Base-by-base conservation (phyloP, 148 eudicot genomes). In the Camellia japonica region DNA sequence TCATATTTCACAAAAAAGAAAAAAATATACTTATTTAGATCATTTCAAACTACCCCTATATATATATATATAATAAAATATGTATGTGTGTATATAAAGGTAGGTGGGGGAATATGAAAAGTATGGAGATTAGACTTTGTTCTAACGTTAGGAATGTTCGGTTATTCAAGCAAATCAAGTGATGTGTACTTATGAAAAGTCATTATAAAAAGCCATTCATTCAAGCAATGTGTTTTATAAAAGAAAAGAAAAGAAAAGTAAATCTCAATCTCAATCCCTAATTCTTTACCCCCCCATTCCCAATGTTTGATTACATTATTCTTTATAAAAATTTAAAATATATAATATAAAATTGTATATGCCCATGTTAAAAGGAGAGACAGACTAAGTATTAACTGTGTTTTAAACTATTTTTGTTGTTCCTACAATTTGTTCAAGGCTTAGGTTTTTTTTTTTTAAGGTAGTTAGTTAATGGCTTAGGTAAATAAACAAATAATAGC, bases 101-200 rank as follows among this genome's bases (percentile, higher is more conserved):
- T 15, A 41, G 16, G 38, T 30, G 20, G 18, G 13, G 60, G 6
- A 59, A 16, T 1, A 74, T 63, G 74, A 69, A 77, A 15, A 75
- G 65, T 20, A 47, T 6, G 77, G 49, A 79, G 82, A 79, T 65
- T 76, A 85, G 77, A 85, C 82, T 82, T 82, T 81, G 71, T 75
- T 56, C 55, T n/a, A 79, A 85, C 80, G 84, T 75, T 79, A 79
- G 82, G 87, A 82, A 85, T 85, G 81, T 73, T 68, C 56, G 51
- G 6, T 70, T 59, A 66, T 43, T 41, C 10, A 13, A n/a, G 73
- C 51, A 61, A 30, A 30, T 30, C 38, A 60, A 61, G 1, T 43
- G 6, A 11, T 6, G 11, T 54, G 18, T 43, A 44, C 54, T 43
- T 76, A 30, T 54, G 30, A 43, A 81, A 78, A 79, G 80, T 68